Conservation (phyloP, 2,329 filamentous ascomycete genomes). For the Ceratocystis alfenasii region DNA sequence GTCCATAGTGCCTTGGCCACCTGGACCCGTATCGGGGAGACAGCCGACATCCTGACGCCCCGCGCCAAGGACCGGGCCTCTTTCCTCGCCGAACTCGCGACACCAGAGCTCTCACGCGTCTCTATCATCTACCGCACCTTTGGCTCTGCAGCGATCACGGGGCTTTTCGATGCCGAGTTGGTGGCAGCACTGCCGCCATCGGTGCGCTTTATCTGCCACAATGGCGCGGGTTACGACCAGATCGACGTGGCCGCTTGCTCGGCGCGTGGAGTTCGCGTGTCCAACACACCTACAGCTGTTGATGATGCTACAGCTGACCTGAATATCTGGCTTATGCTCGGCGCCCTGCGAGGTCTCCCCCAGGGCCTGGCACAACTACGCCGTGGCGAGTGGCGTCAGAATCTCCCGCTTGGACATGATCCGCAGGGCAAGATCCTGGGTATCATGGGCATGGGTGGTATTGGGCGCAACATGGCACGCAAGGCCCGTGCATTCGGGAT, state of each 20-base stretch:
- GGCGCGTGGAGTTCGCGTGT: slow-evolving; percentile 53
- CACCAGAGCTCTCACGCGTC: slow-evolving; percentile 54
- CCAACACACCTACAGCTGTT: slow-evolving; percentile 69
- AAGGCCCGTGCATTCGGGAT: slow-evolving; percentile 68
- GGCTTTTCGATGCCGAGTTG: slow-evolving; percentile 59
- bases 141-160: slow-evolving; percentile 50
- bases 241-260: slow-evolving; percentile 63
- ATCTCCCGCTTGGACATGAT: slow-evolving; percentile 55
- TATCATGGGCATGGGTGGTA: slow-evolving; percentile 77
- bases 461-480: slow-evolving; percentile 62
- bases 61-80: slow-evolving; percentile 48
- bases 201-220: slow-evolving; percentile 48
- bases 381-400: slow-evolving; percentile 54
- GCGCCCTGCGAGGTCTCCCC: slow-evolving; percentile 64
- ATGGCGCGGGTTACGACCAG: slow-evolving; percentile 75
- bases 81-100: slow-evolving; percentile 56
- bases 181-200: slow-evolving; percentile 43
- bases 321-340: slow-evolving; percentile 69
- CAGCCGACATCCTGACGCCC: slow-evolving; percentile 55
- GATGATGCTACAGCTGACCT: slow-evolving; percentile 76
- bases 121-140: slow-evolving; percentile 61
- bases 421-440: slow-evolving; percentile 68
- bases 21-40: slow-evolving; percentile 48
- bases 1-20: slow-evolving; percentile 48
- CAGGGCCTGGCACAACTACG: slow-evolving; percentile 53